Base-by-base conservation (phyloP, 2,329 filamentous ascomycete genomes). In the Sporothrix mexicana region DNA sequence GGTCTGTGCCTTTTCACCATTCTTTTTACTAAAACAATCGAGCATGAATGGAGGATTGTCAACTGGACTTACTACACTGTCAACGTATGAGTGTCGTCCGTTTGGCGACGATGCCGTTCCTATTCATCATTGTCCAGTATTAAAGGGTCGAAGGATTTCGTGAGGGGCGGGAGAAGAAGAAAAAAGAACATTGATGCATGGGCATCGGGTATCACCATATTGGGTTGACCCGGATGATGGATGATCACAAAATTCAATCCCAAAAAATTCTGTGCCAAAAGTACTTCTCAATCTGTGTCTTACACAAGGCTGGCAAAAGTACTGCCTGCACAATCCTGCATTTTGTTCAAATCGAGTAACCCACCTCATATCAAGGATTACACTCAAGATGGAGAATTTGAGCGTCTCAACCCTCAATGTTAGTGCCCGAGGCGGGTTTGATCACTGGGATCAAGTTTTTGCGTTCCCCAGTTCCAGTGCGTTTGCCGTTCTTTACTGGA, bases 401-500 rank as follows among this genome's bases (percentile, higher is more conserved):
- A 43, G 23, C 25, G 41, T 43, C 10, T 47, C 36, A 36, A 6
- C 30, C 7, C 30, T 36, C 30, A 36, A 36, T 25, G 13, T 66
- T 66, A 25, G 41, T 66, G 61, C 61, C 61, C 41, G 41, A 8
- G 7, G 41, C n/a, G 41, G 36, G 20, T n/a, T 64, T 10, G 36
- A 64, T 64, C 9, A 12, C 47, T 66, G 41, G 61, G 61, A 66
- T 45, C 25, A 36, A 59, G 55, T 59, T 36, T 59, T 17, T 59
- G 55, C 55, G 55, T 9, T 36, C 55, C 55, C 12, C 20, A 55
- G 13, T 36, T 36, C 25, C 55, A 30, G 36, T 23, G n/a, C 5
- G 13, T 15, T 59, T 17, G 2, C n/a, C 3, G 2, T 4, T 55
- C 6, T 59, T 8, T 10, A 59, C 30, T 59, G 17, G n/a, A 43